phyloP scores from a whole-genome alignment of 495 filamentous ascomycete species.

The Xylaria acuta region DNA sequence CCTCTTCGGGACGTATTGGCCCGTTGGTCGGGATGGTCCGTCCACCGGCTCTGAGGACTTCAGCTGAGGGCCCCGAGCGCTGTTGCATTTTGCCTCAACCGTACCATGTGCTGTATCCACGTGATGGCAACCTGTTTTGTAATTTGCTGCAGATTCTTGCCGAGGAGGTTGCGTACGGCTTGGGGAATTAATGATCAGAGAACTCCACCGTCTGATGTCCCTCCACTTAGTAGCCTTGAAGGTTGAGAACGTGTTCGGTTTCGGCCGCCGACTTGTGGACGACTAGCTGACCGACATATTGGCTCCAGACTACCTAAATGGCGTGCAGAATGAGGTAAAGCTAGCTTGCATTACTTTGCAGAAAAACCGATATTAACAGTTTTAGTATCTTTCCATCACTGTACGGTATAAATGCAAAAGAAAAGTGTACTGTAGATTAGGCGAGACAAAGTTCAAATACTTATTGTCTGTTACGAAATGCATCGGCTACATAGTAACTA shows the following conservation, averaged over 20 bases:
- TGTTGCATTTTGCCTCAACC: slow-evolving; percentile 8
- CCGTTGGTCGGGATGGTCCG: not conserved
- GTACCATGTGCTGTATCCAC: slow-evolving; percentile 12
- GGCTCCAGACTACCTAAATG: not conserved
- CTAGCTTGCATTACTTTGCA: not conserved
- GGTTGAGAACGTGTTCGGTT: not conserved
- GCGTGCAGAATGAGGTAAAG: not conserved
- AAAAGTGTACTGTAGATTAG: not conserved
- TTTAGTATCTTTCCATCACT: not conserved
- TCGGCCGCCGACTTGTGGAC: not conserved
- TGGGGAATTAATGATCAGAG: not conserved
- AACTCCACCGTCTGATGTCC: too few relatives aligned
- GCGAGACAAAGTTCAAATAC: too few relatives aligned
- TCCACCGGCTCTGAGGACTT: not conserved
- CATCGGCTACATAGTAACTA: too few relatives aligned
- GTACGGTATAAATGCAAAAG: not conserved
- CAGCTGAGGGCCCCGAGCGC: not conserved
- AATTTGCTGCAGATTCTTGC: not conserved
- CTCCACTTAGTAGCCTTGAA: not conserved
- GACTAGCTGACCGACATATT: not conserved
- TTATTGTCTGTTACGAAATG: too few relatives aligned
- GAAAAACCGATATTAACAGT: not conserved
- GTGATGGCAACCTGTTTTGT: slow-evolving; percentile 11
- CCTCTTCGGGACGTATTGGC: slow-evolving; percentile 16
- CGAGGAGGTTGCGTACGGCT: not conserved